A percentile compares a stretch with the other conserved stretches of the same genome.
phyloP scores from a whole-genome alignment of 345 rosid species.

The Limnanthes douglasii region DNA sequence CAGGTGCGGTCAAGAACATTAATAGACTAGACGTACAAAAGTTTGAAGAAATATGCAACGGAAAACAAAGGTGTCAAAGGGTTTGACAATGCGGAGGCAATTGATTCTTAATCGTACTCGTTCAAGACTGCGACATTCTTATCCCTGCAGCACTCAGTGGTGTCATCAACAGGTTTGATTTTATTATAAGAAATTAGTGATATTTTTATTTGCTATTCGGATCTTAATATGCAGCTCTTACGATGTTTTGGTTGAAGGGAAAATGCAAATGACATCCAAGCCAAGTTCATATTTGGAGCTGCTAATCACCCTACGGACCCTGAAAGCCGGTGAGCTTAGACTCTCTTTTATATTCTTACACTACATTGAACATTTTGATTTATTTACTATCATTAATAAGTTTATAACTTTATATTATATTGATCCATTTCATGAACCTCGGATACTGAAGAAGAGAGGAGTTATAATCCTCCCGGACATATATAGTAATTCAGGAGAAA shows the following conservation, averaged over 20 bases:
- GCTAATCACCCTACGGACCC: constrained; percentile 98
- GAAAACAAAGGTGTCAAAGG: constrained; percentile 72
- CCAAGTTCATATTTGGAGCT: constrained; percentile 84
- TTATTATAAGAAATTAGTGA: not conserved
- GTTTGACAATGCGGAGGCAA: constrained; percentile 41
- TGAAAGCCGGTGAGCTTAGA: constrained; percentile 73
- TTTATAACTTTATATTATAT: not conserved
- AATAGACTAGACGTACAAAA: too few species aligned
- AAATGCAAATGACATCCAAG: constrained; percentile 75
- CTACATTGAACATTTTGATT: not conserved
- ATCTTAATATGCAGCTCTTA: not conserved
- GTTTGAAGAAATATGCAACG: too few species aligned
- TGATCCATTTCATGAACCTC: constrained; percentile 5
- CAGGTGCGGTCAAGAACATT: too few species aligned
- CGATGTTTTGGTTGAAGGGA: constrained; percentile 32
- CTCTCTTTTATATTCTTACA: not conserved
- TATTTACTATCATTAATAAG: not conserved
- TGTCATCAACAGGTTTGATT: constrained; percentile 66
- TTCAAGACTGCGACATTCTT: constrained; percentile 81
- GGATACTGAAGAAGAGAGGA: constrained; percentile 86
- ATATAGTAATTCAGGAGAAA: constrained; percentile 92
- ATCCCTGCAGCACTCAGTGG: constrained; percentile 98
- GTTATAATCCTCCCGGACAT: constrained; percentile 92
- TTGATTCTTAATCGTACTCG: constrained; percentile 48
- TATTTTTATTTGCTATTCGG: not conserved